These are phyloP conservation scores for Sutorius eximius DNA, from an alignment of 1,284 basidiomycete genomes.

Conservation along the genomic window DNA sequence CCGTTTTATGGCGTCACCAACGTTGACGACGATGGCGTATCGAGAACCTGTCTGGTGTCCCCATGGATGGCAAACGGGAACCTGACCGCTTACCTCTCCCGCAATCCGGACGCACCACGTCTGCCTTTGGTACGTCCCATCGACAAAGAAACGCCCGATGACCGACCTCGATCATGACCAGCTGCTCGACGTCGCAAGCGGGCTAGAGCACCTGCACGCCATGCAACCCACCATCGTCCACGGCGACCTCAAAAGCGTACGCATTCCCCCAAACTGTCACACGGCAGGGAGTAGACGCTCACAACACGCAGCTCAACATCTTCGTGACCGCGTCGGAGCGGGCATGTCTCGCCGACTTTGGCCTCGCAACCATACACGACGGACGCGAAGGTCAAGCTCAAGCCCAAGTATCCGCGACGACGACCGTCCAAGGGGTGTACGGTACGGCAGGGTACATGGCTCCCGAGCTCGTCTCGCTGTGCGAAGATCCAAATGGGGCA, in stretches of 20 bases:
- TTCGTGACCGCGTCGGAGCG: constrained; percentile 25
- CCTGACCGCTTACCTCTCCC: constrained; percentile 38
- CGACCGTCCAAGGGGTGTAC: constrained; percentile 14
- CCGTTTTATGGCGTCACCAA: constrained; percentile 31
- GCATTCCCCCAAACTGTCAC: constrained; percentile 1
- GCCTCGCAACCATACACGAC: constrained; percentile 24
- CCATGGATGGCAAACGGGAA: constrained; percentile 40
- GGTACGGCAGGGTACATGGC: constrained; percentile 31
- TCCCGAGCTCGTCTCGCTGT: constrained; percentile 22
- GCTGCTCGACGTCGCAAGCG: constrained; percentile 42
- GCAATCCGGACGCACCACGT: constrained; percentile 32
- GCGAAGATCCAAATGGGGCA: constrained; percentile 14
- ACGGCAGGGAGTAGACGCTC: not conserved
- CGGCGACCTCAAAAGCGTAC: constrained; percentile 45
- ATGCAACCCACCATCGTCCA: constrained; percentile 43
- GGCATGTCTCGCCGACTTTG: constrained; percentile 34
- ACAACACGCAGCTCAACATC: constrained; percentile 22
- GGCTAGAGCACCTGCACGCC: constrained; percentile 43
- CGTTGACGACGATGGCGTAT: constrained; percentile 3
- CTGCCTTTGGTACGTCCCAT: constrained; percentile 34
- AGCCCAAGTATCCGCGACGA: constrained; percentile 12
- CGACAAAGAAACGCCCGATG: not conserved
- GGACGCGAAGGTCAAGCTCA: too few species aligned
- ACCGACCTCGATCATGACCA: constrained; percentile 24
- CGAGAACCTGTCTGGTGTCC: constrained; percentile 27